Evolutionary conservation across 495 filamentous ascomycete species (phyloP).

Genomic region (Penicillium coprophilum): DNA sequence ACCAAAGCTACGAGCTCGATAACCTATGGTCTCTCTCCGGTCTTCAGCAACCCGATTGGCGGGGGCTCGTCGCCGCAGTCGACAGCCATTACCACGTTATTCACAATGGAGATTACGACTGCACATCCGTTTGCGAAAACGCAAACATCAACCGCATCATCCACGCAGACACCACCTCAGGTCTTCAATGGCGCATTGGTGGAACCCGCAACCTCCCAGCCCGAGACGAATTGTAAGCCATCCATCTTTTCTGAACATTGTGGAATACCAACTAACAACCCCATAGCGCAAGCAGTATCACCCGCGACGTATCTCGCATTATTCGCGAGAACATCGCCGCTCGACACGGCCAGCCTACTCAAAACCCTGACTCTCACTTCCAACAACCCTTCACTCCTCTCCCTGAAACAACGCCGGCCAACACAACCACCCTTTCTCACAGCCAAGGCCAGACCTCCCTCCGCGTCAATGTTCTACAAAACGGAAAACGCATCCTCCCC

Average conservation of each 20-base stretch:
- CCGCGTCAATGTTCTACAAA: slow-evolving; percentile 43
- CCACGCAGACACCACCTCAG: slow-evolving; percentile 28
- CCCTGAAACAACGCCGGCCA: slow-evolving; percentile 9
- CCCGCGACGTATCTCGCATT: slow-evolving; percentile 44
- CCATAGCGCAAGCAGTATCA: slow-evolving; percentile 43
- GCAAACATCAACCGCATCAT: slow-evolving; percentile 39
- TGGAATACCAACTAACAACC: slow-evolving; percentile 15
- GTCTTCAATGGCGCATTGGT: slow-evolving; percentile 43
- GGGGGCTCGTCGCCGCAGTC: slow-evolving; percentile 47
- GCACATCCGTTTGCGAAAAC: slow-evolving; percentile 34
- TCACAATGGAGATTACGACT: slow-evolving; percentile 37
- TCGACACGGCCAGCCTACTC: slow-evolving; percentile 22
- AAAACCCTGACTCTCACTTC: slow-evolving; percentile 20
- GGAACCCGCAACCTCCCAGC: slow-evolving; percentile 29
- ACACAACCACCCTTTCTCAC: slow-evolving; percentile 7
- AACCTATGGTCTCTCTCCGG: slow-evolving; percentile 47
- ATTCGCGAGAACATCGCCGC: slow-evolving; percentile 43
- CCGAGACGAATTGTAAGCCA: slow-evolving; percentile 45
- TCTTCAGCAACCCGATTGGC: slow-evolving; percentile 46
- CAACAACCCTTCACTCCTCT: slow-evolving; percentile 19
- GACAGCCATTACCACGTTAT: slow-evolving; percentile 47
- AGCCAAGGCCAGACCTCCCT: slow-evolving; percentile 30
- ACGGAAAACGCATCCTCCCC: slow-evolving; percentile 44
- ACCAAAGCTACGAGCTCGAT: slow-evolving; percentile 43
- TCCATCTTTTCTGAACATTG: neutral